A percentile compares a stretch with the other conserved stretches of the same genome.
These are phyloP conservation scores for Trichosporon sp. DNA, from an alignment of 1,284 basidiomycete genomes.

Conservation along the genomic window DNA sequence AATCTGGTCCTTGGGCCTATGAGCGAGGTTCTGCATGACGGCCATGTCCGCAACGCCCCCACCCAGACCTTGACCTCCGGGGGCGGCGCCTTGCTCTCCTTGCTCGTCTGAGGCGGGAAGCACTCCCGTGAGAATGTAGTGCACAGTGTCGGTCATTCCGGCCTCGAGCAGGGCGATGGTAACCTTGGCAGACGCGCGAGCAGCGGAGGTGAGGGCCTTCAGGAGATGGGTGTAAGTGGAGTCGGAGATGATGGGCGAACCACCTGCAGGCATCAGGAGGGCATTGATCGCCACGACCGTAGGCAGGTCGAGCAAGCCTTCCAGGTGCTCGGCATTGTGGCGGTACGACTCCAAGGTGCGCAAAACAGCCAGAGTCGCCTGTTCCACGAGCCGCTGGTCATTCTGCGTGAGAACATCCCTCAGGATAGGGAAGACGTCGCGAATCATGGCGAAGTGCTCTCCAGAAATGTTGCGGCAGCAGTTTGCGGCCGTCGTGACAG, in stretches of 20 bases:
- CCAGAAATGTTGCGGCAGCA: constrained; percentile 84
- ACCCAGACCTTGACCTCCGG: constrained; percentile 62
- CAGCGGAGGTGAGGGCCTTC: constrained; percentile 76
- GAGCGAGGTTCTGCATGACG: constrained; percentile 93
- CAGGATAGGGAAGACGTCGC: constrained; percentile 84
- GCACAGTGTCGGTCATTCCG: constrained; percentile 81
- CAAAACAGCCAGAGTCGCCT: constrained; percentile 85
- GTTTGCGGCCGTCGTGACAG: constrained; percentile 90
- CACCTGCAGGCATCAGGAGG: constrained; percentile 78
- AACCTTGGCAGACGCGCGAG: constrained; percentile 78
- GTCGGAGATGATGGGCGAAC: constrained; percentile 73
- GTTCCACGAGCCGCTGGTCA: constrained; percentile 90
- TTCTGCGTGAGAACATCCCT: constrained; percentile 83
- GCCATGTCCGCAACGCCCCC: constrained; percentile 90
- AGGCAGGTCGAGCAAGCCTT: constrained; percentile 74
- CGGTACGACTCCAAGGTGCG: constrained; percentile 88
- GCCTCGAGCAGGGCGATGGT: constrained; percentile 79
- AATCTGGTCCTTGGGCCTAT: constrained; percentile 92
- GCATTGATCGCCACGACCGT: constrained; percentile 77
- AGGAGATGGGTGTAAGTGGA: constrained; percentile 85
- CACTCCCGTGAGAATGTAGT: constrained; percentile 89
- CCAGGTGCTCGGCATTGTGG: constrained; percentile 73
- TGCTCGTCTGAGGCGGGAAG: constrained; percentile 61
- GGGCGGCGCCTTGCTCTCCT: constrained; percentile 62
- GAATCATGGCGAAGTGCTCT: constrained; percentile 82